Evolutionary conservation across 768 basidiomycete species (phyloP), one percentile per base, ranked within the genome.

Genomic region (Kwoniella pini): DNA sequence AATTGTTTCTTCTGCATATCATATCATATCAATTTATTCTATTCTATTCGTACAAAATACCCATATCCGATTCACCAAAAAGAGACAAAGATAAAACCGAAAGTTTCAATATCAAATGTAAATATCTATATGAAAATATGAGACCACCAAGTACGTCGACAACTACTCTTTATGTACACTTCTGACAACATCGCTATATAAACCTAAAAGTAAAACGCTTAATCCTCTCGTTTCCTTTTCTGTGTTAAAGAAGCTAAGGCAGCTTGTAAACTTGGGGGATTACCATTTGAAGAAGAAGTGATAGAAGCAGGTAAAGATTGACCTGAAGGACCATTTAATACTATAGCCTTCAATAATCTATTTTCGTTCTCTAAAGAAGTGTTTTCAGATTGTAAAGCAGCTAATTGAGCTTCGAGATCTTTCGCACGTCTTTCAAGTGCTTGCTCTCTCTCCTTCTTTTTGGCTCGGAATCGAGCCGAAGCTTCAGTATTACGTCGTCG

Each of bases 361-460:
- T 75, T 75, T 58, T 75, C 73, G 40, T 69, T 69, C 56, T 70
- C 73, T 28, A 75, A 60, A 12, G 65, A 65, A 9, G 65, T 38
- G 54, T 75, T 75, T 43, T 75, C 69, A 15, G 66, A 57, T 15
- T 50, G 46, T 26, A 75, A 58, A 24, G 60, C 54, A 2, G 73
- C 58, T 15, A 75, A 67, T 53, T 75, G 71, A 17, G 58, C 69
- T 57, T 75, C 69, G 13, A 75, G 67, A 5, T 67, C 67, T 62
- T 75, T 75, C 5, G 69, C 69, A 64, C 70, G 60, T 39, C 56
- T 45, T 48, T 78, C 77, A 1, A 78, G 22, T 0, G 70, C 69
- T 53, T 76, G 74, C 48, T 78, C 77, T 40, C 77, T 56, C 65
- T 78, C 77, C 72, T 78, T 78, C 70, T 78, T 78, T 69, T 78